Evolutionary conservation across 2,329 filamentous ascomycete genomes (phyloP).

Genomic region (Blumeria graminis): DNA sequence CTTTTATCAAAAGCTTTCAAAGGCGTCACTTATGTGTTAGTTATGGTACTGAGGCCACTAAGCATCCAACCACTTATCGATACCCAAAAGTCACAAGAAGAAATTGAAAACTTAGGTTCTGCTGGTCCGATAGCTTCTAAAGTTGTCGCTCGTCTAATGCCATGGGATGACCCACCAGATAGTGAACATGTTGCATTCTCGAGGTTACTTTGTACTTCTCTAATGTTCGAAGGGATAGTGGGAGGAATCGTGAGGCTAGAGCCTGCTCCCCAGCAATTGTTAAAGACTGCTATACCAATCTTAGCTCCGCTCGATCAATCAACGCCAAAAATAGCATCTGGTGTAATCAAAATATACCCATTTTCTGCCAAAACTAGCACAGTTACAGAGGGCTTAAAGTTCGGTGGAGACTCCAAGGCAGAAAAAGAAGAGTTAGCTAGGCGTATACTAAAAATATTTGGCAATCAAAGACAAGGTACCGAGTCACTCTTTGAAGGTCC

Average conservation of each 20-base stretch:
- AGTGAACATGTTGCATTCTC: slow-evolving; percentile 62
- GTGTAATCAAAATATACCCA: slow-evolving; percentile 53
- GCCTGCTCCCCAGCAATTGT: slow-evolving; percentile 33
- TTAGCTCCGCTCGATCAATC: slow-evolving; percentile 24
- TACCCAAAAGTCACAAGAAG: slow-evolving; percentile 39
- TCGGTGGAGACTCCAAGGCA: slow-evolving; percentile 67
- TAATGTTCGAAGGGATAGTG: slow-evolving; percentile 49
- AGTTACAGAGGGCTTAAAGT: slow-evolving; percentile 44
- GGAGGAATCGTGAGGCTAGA: slow-evolving; percentile 77
- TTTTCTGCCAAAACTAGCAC: slow-evolving; percentile 37
- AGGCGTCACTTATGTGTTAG: slow-evolving; percentile 51
- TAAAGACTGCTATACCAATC: slow-evolving; percentile 5
- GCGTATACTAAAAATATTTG: slow-evolving; percentile 48
- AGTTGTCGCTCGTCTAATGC: slow-evolving; percentile 48
- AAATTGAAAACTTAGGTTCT: slow-evolving; percentile 37
- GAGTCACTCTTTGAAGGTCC: slow-evolving; percentile 57
- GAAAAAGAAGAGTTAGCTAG: slow-evolving; percentile 57
- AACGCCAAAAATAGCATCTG: slow-evolving; percentile 27
- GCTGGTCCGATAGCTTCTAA: slow-evolving; percentile 34
- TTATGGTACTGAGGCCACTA: slow-evolving; percentile 71
- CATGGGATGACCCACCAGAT: slow-evolving; percentile 76
- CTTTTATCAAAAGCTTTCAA: slow-evolving; percentile 47
- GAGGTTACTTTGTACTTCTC: slow-evolving; percentile 44
- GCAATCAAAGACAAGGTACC: slow-evolving; percentile 22
- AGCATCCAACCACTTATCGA: slow-evolving; percentile 49